These are phyloP conservation scores for Zanthoxylum bungeanum DNA, from an alignment of 345 rosid genomes.

Conservation along the genomic window DNA sequence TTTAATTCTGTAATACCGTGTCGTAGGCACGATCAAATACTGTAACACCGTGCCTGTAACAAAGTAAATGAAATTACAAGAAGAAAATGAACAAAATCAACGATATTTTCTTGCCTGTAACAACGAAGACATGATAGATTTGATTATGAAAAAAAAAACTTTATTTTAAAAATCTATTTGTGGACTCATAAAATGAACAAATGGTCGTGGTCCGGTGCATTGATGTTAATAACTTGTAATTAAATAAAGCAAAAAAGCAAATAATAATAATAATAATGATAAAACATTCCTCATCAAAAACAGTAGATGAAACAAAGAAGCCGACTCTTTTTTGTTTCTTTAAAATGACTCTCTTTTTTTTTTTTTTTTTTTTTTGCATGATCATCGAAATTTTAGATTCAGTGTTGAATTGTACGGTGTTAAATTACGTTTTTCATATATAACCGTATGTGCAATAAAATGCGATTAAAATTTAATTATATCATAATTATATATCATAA, in stretches of 20 bases:
- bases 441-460: no score
- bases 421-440: no score
- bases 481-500: no score
- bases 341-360: neutral
- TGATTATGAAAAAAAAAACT: conserved; percentile 1
- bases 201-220: conserved; percentile 14
- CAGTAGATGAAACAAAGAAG: conserved; percentile 42
- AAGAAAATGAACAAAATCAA: neutral
- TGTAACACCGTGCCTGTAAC: no score
- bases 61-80: conserved; percentile 5
- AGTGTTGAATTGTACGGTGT: no score
- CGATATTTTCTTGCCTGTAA: conserved; percentile 15
- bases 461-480: no score
- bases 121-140: conserved; percentile 13
- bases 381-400: neutral
- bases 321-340: conserved; percentile 32
- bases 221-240: neutral
- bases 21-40: no score
- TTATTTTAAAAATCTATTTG: neutral
- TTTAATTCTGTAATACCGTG: no score
- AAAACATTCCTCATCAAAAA: neutral
- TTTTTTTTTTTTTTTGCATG: no score
- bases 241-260: conserved; percentile 13
- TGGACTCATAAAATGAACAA: neutral
- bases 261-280: neutral